Evolutionary conservation across 129 eudicot genomes (phyloP), one percentile per base, ranked within the genome.

Genomic region (Flaveria trinervia): DNA sequence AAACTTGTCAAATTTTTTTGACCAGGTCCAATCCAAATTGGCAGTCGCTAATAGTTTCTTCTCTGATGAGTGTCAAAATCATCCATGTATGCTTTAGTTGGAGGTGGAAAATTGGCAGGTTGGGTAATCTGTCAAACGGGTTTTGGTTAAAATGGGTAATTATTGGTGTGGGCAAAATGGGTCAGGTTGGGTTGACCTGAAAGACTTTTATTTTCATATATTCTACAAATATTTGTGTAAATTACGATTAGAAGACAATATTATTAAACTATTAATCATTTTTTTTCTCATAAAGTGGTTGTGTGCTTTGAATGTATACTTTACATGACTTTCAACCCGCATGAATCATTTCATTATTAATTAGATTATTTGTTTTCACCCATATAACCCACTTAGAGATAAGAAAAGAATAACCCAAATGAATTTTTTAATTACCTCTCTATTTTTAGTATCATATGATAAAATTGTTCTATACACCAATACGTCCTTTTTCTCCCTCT

Each of bases 11-110:
- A 5, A 36, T 36, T 5, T 1, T 7, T 36, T 5, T 36, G 41
- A 36, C 1, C 41, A 1, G 41, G 6, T 36, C 41, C 41, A 36
- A 36, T 36, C 41, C 41, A 5, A 4, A 36, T 36, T 36, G 39
- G 39, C 7, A 0, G 13, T 4, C 6, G 7, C 10, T 18, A 15
- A 20, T 59, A 45, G 3, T 45, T 59, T 75, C 15, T 46, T 72
- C 76, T 61, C 64, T 76, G 66, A 52, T 14, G 39, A 76, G 41
- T 66, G 26, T 36, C 66, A 39, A 17, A 50, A 65, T 65, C 46
- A 9, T 23, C 52, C 16, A 50, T 76, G 41, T 51, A 18, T 75
- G 30, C 17, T 61, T 9, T 55, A 22, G 20, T 13, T 22, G 7
- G 56, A 22, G 41, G 43, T 25, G 66, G 66, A 60, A 60, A 52